phyloP scores from a whole-genome alignment of 345 rosid species.

The Combretum micranthum region DNA sequence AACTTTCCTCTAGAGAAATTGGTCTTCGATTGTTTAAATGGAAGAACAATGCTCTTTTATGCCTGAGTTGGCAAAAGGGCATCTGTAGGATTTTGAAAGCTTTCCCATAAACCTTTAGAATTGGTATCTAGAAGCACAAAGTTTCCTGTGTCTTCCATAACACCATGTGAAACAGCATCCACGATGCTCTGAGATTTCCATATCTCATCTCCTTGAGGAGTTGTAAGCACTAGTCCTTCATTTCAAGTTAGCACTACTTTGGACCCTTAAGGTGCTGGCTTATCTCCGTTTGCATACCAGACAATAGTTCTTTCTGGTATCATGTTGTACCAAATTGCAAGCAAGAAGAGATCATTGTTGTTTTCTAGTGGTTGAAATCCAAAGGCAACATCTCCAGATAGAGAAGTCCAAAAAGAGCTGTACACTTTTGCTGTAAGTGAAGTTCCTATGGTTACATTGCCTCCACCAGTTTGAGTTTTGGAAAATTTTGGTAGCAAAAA shows the following conservation, averaged over 20 bases:
- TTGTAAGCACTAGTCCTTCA: no score
- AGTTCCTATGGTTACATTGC: no score
- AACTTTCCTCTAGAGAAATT: constrained; percentile 8
- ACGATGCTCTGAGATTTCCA: no score
- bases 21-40: neutral
- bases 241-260: no score
- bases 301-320: constrained; percentile 13
- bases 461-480: no score
- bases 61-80: neutral
- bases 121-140: neutral
- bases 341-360: constrained; percentile 5
- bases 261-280: neutral
- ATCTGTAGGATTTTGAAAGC: neutral
- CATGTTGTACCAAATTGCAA: constrained; percentile 15
- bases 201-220: no score
- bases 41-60: neutral
- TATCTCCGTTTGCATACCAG: constrained; percentile 16
- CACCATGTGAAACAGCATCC: neutral
- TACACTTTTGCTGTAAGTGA: no score
- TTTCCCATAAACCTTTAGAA: neutral
- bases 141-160: constrained; percentile 10
- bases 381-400: constrained; percentile 16
- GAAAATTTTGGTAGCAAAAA: neutral
- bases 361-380: constrained; percentile 10
- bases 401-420: neutral